phyloP scores from a whole-genome alignment of 106 monocot genomes.

The Xerophyta viscosa region DNA sequence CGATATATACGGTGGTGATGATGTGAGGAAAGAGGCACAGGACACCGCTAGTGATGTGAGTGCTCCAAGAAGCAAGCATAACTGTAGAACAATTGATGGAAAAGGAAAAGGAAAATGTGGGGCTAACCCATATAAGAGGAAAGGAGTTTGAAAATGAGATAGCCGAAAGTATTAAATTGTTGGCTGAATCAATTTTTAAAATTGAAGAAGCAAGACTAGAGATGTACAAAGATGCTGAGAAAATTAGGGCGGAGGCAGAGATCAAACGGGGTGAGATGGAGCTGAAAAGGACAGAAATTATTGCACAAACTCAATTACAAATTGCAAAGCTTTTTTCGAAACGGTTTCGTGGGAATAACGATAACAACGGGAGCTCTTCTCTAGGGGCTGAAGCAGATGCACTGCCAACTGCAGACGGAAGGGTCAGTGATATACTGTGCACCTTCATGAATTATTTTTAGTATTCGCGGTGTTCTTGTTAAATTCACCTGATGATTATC shows the following conservation, averaged over 20 bases:
- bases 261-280: slow-evolving; percentile 68
- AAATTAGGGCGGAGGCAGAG: slow-evolving; percentile 49
- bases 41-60: slow-evolving; percentile 17
- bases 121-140: slow-evolving; percentile 18
- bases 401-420: slow-evolving; percentile 8
- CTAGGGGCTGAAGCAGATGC: slow-evolving; percentile 15
- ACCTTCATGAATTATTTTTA: slow-evolving; percentile 4
- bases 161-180: slow-evolving; percentile 48
- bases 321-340: slow-evolving; percentile 55
- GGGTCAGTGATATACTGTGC: slow-evolving; percentile 21
- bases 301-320: slow-evolving; percentile 63
- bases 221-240: slow-evolving; percentile 53
- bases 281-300: slow-evolving; percentile 62
- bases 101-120: background rate
- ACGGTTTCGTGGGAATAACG: slow-evolving; percentile 8
- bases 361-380: slow-evolving; percentile 13
- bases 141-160: slow-evolving; percentile 18
- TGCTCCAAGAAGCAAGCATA: slow-evolving; percentile 11
- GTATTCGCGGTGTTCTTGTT: background rate
- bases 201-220: slow-evolving; percentile 64
- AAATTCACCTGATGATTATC: background rate
- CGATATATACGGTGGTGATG: slow-evolving; percentile 4
- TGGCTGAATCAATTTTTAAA: slow-evolving; percentile 55
- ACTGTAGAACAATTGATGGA: background rate
- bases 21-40: slow-evolving; percentile 14